Evolutionary conservation across 140 eudicot genomes (phyloP).

Genomic region (Flaveria floridana): DNA sequence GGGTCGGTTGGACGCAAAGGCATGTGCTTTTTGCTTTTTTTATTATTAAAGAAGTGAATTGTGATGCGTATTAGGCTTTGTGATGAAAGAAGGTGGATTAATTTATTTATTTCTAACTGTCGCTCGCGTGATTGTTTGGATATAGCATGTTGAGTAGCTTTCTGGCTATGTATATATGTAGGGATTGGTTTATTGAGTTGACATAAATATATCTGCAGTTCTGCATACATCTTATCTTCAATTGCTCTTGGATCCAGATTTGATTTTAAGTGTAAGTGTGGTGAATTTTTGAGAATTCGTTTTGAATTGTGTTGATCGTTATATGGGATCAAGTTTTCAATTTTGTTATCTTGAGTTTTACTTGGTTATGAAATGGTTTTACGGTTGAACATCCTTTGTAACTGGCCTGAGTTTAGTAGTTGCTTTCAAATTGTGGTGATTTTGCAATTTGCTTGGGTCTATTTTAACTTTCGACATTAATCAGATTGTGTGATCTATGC

Average conservation of each 20-base stretch:
- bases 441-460: not conserved
- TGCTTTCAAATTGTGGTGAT: slow-evolving; percentile 8
- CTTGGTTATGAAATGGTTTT: not conserved
- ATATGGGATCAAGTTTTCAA: not conserved
- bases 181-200: slow-evolving; percentile 21
- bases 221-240: slow-evolving; percentile 40
- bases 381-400: no score
- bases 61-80: slow-evolving; percentile 17
- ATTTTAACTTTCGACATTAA: not conserved
- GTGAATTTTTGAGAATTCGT: not conserved
- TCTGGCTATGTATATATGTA: slow-evolving; percentile 23
- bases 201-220: not conserved
- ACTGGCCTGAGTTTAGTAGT: not conserved
- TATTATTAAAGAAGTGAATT: slow-evolving; percentile 1
- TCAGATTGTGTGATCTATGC: slow-evolving; percentile 14
- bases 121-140: slow-evolving; percentile 54
- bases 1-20: slow-evolving; percentile 36
- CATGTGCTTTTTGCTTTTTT: slow-evolving; percentile 37
- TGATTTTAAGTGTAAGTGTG: slow-evolving; percentile 24
- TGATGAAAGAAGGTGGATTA: slow-evolving; percentile 24
- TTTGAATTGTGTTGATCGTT: not conserved
- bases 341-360: not conserved
- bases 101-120: slow-evolving; percentile 44
- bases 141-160: slow-evolving; percentile 43
- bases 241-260: slow-evolving; percentile 49